These are phyloP conservation scores for Fennellomyces sp. DNA, from an alignment of 371 early-diverging fungal genomes.

Conservation along the genomic window DNA sequence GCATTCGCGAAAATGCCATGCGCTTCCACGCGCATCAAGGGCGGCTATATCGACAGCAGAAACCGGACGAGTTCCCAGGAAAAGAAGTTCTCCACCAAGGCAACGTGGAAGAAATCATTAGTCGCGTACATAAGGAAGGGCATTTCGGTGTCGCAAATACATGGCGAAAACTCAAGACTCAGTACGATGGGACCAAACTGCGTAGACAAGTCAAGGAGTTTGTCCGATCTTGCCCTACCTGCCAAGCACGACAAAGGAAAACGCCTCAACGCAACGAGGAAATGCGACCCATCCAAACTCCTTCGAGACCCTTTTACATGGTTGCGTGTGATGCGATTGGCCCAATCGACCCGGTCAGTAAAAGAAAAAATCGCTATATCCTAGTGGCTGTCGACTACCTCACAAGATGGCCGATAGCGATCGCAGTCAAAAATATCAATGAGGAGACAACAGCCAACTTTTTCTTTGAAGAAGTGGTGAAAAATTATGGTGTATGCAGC, in stretches of 20 bases:
- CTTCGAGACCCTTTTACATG: constrained; percentile 14
- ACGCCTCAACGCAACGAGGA: neutral
- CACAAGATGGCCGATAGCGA: constrained; percentile 22
- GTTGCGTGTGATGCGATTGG: constrained; percentile 25
- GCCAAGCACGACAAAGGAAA: constrained; percentile 9
- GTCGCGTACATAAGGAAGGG: constrained; percentile 17
- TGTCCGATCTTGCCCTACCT: constrained; percentile 4
- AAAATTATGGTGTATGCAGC: constrained; percentile 11
- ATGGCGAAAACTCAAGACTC: constrained; percentile 9
- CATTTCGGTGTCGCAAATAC: constrained; percentile 22
- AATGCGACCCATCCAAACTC: constrained; percentile 9
- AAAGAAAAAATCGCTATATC: constrained; percentile 19
- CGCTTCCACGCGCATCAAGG: neutral
- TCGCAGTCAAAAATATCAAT: constrained; percentile 16
- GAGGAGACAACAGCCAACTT: constrained; percentile 24
- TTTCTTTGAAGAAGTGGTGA: constrained; percentile 11
- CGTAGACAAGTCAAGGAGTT: neutral
- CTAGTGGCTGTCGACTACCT: constrained; percentile 24
- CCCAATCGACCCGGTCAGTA: constrained; percentile 3
- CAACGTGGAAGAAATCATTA: neutral
- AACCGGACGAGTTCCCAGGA: neutral
- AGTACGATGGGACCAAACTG: constrained; percentile 1
- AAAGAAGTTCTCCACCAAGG: constrained; percentile 18
- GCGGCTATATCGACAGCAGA: neutral
- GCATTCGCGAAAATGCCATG: neutral